phyloP scores from a whole-genome alignment of 768 basidiomycete species.

The Lentinus tigrinus region DNA sequence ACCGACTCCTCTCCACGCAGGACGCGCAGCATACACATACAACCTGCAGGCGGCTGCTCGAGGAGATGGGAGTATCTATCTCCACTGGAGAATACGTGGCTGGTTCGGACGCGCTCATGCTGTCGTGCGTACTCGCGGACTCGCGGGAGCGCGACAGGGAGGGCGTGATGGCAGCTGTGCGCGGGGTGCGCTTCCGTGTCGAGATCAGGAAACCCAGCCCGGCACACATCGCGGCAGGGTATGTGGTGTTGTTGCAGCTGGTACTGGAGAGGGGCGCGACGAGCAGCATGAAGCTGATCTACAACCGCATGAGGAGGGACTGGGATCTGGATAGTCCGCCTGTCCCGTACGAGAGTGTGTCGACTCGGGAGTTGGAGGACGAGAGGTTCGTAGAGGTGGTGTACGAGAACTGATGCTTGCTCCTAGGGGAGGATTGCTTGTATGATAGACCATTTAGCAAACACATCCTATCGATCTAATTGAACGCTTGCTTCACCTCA shows the following conservation, averaged over 20 bases:
- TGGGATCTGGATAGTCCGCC: conserved; percentile 64
- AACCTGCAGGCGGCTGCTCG: conserved; percentile 72
- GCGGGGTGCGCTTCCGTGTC: conserved; percentile 79
- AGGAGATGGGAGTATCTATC: conserved; percentile 56
- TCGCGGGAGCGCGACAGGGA: conserved; percentile 41
- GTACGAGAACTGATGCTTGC: conserved; percentile 23
- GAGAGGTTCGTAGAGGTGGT: conserved; percentile 35
- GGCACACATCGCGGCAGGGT: conserved; percentile 45
- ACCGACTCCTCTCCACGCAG: conserved; percentile 55
- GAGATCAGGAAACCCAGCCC: conserved; percentile 54
- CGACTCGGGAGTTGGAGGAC: conserved; percentile 24
- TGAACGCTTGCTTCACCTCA: background rate
- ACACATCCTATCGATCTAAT: background rate
- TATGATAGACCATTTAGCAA: background rate
- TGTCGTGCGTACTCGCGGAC: conserved; percentile 80
- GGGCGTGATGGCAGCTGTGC: conserved; percentile 53
- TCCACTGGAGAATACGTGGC: conserved; percentile 24
- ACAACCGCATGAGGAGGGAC: conserved; percentile 57
- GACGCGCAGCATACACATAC: conserved; percentile 65
- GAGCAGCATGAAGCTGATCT: conserved; percentile 77
- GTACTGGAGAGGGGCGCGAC: conserved; percentile 86
- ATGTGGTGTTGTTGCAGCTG: conserved; percentile 59
- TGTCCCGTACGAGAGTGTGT: conserved; percentile 1
- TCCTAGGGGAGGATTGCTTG: background rate
- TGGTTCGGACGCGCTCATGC: conserved; percentile 48